A percentile compares a stretch with the other conserved stretches of the same genome.
Conservation (phyloP, 768 basidiomycete species). For the Tricholoma bakamatsutake region DNA sequence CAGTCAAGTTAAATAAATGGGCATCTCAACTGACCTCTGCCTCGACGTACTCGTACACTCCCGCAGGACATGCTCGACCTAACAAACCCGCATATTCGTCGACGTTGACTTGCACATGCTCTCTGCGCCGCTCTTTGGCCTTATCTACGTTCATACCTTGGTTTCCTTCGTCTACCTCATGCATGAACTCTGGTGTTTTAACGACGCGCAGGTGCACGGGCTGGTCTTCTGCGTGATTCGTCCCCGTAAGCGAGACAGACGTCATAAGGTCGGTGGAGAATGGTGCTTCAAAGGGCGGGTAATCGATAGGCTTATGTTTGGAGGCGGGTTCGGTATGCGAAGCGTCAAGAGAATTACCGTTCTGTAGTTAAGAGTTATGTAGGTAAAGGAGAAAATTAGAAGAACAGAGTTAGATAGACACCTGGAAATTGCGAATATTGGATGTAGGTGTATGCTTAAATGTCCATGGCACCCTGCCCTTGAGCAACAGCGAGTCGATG, state of each 20-base stretch:
- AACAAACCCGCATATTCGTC: conserved; percentile 82
- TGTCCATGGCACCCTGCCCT: conserved; percentile 89
- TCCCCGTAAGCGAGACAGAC: conserved; percentile 83
- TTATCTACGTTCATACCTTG: conserved; percentile 32
- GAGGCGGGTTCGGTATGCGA: conserved; percentile 64
- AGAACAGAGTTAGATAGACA: conserved; percentile 9
- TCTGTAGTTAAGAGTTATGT: conserved; percentile 2
- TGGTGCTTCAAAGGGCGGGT: conserved; percentile 84
- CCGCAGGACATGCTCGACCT: conserved; percentile 89
- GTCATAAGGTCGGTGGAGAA: conserved; percentile 93
- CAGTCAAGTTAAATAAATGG: not conserved
- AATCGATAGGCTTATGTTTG: conserved; percentile 68
- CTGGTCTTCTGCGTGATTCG: conserved; percentile 97
- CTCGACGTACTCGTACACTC: conserved; percentile 94
- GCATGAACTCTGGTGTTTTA: conserved; percentile 23
- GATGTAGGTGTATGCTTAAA: conserved; percentile 57
- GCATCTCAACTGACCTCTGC: conserved; percentile 36
- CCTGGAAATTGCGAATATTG: conserved; percentile 19
- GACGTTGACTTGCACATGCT: conserved; percentile 74
- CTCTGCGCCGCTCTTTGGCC: conserved; percentile 31
- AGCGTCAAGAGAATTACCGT: conserved; percentile 46
- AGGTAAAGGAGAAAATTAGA: not conserved
- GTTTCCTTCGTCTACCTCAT: conserved; percentile 18
- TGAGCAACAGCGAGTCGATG: conserved; percentile 77
- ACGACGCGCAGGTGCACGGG: conserved; percentile 80